Base-by-base conservation (phyloP, 257 asterid species). In the Gentiana dahurica region DNA sequence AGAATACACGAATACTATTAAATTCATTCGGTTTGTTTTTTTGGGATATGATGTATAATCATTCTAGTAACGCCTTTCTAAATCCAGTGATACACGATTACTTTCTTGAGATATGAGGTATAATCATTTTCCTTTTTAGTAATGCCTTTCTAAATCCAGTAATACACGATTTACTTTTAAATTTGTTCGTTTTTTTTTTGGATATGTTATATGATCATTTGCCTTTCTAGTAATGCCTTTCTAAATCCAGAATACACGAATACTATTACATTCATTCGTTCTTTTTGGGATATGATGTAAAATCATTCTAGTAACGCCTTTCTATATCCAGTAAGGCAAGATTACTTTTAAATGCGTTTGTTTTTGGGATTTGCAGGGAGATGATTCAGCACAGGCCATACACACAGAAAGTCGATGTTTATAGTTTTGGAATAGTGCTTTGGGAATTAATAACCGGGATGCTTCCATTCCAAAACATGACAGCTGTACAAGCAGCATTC, bases 351-450 rank as follows among this genome's bases (percentile, higher is more conserved):
- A 3, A 10, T 4, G 46, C 9, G 36, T 54, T 65, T 59, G 11
- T 65, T 4, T 55, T 51, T 58, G 69, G 43, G 56, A 61, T 63
- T 58, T 79, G 75, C 91, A 92, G 98, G 71, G 98, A 92, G 73
- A 92, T 92, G 97, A 92, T 92, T 73, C 98, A 92, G 80, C 98
- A 92, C 56, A 76, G 98, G 82, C 87, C 90, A 3, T 92, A 92
- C 63, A 87, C 95, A 13, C 98, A 92, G 62, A 92, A 92, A 73
- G 95, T 92, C 4, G 98, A 92, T 46, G 95, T 92, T 34, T 92
- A 92, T 64, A 92, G 98, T 77, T 92, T 92, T 47, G 98, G 98
- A 56, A 88, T 92, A 36, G 98, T 92, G 35, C 90, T 92, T 64
- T 92, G 97, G 96, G 98, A 92, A 54, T 86, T 92, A 57, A 77